Conservation (phyloP, 495 filamentous ascomycete genomes). For the Aspergillus haitiensis region DNA sequence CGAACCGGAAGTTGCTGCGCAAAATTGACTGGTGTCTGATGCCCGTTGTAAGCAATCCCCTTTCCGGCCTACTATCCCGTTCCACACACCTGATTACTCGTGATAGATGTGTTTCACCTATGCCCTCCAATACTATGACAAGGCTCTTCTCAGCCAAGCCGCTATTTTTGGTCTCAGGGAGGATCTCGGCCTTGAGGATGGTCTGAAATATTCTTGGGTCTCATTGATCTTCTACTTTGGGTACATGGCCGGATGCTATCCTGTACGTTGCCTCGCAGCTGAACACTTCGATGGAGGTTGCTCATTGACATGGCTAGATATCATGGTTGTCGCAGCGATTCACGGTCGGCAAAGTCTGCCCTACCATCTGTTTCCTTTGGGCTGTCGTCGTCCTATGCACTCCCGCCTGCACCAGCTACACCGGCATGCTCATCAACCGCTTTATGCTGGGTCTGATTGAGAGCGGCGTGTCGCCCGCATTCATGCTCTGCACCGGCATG, state of each 20-base stretch:
- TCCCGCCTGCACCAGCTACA: slow-evolving; percentile 16
- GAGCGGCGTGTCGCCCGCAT: slow-evolving; percentile 16
- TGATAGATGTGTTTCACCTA: slow-evolving; percentile 14
- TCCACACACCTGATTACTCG: slow-evolving; percentile 2
- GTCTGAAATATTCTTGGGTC: slow-evolving; percentile 14
- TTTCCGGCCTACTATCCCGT: neutral
- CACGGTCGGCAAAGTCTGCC: slow-evolving; percentile 16
- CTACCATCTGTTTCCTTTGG: slow-evolving; percentile 18
- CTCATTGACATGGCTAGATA: slow-evolving; percentile 11
- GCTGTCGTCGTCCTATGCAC: slow-evolving; percentile 11
- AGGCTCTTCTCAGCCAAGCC: slow-evolving; percentile 15
- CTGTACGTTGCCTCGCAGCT: slow-evolving; percentile 3
- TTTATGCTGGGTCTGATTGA: slow-evolving; percentile 16
- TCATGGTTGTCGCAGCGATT: slow-evolving; percentile 17
- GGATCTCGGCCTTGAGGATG: slow-evolving; percentile 13
- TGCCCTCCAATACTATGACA: slow-evolving; percentile 19
- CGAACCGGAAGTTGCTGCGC: slow-evolving; percentile 16
- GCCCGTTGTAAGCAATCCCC: slow-evolving; percentile 11
- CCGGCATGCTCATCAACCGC: slow-evolving; percentile 19
- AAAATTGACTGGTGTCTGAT: slow-evolving; percentile 17
- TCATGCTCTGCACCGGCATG: slow-evolving; percentile 20
- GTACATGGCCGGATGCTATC: slow-evolving; percentile 16
- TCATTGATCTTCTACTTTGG: slow-evolving; percentile 20
- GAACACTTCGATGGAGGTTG: neutral
- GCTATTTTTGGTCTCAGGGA: slow-evolving; percentile 17